phyloP scores from a whole-genome alignment of 345 rosid genomes.

The Bretschneidera sinensis region DNA sequence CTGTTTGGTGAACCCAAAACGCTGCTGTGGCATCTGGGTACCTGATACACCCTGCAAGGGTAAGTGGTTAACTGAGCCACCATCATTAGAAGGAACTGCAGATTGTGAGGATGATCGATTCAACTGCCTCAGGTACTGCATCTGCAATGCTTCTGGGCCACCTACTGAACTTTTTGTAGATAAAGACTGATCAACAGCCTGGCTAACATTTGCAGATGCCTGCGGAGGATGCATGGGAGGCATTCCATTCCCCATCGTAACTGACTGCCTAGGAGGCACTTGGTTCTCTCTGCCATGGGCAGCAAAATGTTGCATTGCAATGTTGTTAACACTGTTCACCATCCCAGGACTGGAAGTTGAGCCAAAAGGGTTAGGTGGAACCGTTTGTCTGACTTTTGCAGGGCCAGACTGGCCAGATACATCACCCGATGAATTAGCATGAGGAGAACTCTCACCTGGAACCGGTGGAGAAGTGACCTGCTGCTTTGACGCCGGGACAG shows the following conservation, averaged over 20 bases:
- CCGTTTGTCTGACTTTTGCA: conserved; percentile 52
- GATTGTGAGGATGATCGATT: conserved; percentile 56
- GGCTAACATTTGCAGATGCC: conserved; percentile 47
- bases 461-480: conserved; percentile 65
- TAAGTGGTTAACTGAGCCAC: conserved; percentile 31
- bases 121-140: conserved; percentile 59
- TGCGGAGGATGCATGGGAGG: conserved; percentile 67
- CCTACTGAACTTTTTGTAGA: conserved; percentile 41
- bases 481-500: conserved; percentile 57
- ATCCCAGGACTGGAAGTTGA: conserved; percentile 49
- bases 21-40: conserved; percentile 52
- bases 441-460: conserved; percentile 68
- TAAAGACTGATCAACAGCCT: conserved; percentile 48
- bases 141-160: conserved; percentile 52
- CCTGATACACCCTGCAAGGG: conserved; percentile 50
- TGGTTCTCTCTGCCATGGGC: conserved; percentile 66
- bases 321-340: conserved; percentile 35
- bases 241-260: conserved; percentile 57
- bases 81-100: conserved; percentile 46
- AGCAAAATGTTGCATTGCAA: conserved; percentile 53
- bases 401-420: conserved; percentile 74
- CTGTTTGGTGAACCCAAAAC: conserved; percentile 75
- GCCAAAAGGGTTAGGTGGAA: conserved; percentile 47
- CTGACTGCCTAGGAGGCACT: conserved; percentile 48
- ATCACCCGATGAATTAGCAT: conserved; percentile 74